These are phyloP conservation scores for Gnaphalium uliginosum DNA, from an alignment of 129 eudicot species.

Conservation along the genomic window DNA sequence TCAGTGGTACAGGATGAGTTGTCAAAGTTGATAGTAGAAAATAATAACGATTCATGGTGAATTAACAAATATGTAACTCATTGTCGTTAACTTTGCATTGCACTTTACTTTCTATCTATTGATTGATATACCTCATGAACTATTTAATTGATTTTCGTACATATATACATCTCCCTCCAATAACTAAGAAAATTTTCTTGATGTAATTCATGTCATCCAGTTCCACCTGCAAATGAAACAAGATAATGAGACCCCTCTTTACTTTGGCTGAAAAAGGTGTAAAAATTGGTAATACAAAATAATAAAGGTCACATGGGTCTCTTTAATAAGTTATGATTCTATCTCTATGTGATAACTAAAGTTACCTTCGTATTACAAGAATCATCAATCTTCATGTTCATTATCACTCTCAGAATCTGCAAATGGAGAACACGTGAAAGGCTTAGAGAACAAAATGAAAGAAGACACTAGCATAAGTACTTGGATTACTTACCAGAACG, in stretches of 20 bases:
- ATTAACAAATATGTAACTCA: not conserved
- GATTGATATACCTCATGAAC: slow-evolving; percentile 18
- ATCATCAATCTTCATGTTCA: slow-evolving; percentile 71
- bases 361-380: slow-evolving; percentile 29
- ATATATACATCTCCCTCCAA: slow-evolving; percentile 18
- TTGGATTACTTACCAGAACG: slow-evolving; percentile 45
- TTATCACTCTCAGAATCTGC: slow-evolving; percentile 86
- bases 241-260: not conserved
- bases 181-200: not conserved
- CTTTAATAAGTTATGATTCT: not conserved
- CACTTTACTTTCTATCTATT: slow-evolving; percentile 23
- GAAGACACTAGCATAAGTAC: not conserved
- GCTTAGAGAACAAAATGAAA: slow-evolving; percentile 6
- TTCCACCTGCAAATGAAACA: slow-evolving; percentile 23
- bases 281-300: not conserved
- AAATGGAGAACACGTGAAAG: not conserved
- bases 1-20: not conserved
- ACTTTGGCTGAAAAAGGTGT: not conserved
- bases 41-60: slow-evolving; percentile 8
- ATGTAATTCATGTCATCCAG: slow-evolving; percentile 6
- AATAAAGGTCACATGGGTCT: not conserved
- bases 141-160: slow-evolving; percentile 24
- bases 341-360: not conserved
- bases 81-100: slow-evolving; percentile 10
- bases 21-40: not conserved